These are phyloP conservation scores for Trichoderma virens DNA, from an alignment of 495 filamentous ascomycete genomes.

Conservation along the genomic window DNA sequence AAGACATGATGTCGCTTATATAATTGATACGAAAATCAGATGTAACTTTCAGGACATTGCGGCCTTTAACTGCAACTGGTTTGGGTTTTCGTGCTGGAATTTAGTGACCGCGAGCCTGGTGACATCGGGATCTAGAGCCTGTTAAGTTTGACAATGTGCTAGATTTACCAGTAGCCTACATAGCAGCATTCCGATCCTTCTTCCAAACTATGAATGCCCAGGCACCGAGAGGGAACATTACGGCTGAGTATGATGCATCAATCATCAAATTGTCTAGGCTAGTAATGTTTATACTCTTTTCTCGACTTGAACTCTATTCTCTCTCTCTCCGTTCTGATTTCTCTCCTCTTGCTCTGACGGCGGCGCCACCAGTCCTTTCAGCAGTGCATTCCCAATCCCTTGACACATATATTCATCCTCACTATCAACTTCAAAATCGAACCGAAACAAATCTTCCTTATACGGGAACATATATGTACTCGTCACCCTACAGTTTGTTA, in stretches of 20 bases:
- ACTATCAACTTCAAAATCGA: conserved; percentile 41
- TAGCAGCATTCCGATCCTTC: not conserved
- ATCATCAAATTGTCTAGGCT: not conserved
- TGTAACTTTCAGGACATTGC: not conserved
- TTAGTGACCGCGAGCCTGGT: not conserved
- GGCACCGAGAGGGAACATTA: not conserved
- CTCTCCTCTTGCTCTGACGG: not conserved
- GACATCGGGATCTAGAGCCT: not conserved
- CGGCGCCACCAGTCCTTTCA: not conserved
- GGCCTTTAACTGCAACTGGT: not conserved
- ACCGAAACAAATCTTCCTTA: conserved; percentile 40
- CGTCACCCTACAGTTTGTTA: conserved; percentile 27
- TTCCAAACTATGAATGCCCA: not conserved
- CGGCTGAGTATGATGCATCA: not conserved
- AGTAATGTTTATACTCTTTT: not conserved
- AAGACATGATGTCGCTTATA: not conserved
- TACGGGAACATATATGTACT: conserved; percentile 38
- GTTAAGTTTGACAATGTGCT: not conserved
- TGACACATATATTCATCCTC: conserved; percentile 27
- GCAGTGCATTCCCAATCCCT: not conserved
- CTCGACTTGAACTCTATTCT: not conserved
- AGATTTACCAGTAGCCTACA: not conserved
- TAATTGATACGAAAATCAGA: not conserved
- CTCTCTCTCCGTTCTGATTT: not conserved
- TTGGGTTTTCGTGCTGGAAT: not conserved